phyloP scores from a whole-genome alignment of 2,329 filamentous ascomycete species.

The Hymenoscyphus fructigenus region DNA sequence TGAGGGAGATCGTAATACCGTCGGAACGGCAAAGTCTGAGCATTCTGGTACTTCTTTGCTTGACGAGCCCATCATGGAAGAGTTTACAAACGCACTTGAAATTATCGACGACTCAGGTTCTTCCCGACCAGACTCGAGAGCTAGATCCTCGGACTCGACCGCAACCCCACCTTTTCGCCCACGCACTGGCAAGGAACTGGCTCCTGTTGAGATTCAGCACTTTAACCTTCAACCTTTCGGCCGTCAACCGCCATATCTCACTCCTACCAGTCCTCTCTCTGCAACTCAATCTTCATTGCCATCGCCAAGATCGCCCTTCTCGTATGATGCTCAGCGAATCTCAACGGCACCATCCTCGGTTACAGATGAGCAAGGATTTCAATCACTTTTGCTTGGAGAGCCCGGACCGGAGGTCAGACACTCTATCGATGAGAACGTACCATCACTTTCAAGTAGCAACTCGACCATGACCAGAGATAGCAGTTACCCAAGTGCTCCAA shows the following conservation, averaged over 20 bases:
- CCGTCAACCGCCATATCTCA: constrained; percentile 27
- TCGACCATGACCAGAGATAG: constrained; percentile 75
- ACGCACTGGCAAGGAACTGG: constrained; percentile 42
- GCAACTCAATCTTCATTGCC: constrained; percentile 54
- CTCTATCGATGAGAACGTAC: constrained; percentile 67
- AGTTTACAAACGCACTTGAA: constrained; percentile 41
- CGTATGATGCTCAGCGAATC: constrained; percentile 69
- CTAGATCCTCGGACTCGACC: constrained; percentile 38
- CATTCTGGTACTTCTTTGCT: constrained; percentile 51
- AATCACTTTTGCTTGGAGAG: constrained; percentile 70
- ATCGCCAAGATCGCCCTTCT: constrained; percentile 67
- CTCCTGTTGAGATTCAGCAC: constrained; percentile 51
- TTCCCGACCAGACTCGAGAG: constrained; percentile 37
- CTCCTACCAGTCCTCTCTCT: constrained; percentile 65
- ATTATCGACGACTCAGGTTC: constrained; percentile 40
- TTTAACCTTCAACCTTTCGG: constrained; percentile 42
- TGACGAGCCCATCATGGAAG: constrained; percentile 52
- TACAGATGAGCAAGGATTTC: constrained; percentile 68
- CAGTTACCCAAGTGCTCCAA: constrained; percentile 38
- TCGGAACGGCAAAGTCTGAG: constrained; percentile 46
- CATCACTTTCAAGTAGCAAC: constrained; percentile 72
- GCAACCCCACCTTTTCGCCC: constrained; percentile 34
- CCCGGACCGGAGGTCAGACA: constrained; percentile 70
- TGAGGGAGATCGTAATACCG: constrained; percentile 40
- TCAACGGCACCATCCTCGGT: constrained; percentile 75